Base-by-base conservation (phyloP, 2,329 filamentous ascomycete genomes). In the Xylariaceae sp. region DNA sequence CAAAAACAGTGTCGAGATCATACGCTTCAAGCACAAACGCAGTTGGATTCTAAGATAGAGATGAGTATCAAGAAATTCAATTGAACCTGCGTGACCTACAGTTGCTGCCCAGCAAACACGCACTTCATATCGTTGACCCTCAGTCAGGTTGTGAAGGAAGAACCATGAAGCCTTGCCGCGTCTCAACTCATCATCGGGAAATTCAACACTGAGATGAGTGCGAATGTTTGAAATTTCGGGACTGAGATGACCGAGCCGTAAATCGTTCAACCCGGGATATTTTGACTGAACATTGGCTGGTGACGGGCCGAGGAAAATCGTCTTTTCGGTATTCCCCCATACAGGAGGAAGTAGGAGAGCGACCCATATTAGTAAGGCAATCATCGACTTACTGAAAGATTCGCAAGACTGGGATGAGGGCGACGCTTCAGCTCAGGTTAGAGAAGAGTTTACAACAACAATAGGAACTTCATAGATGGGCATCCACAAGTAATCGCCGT, bases 51-150 rank as follows among this genome's bases (percentile, higher is more conserved):
- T 97, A 55, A 51, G 13, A 53, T 45, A 54, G 59, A 39, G 45
- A 57, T 60, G 39, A 60, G 57, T 62, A 15, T 59, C 15, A 34
- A 49, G 53, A 62, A 58, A 39, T 55, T 44, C 52, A 58, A 41
- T 49, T 55, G 65, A 64, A 65, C 53, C 45, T 60, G 52, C 5
- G 51, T 56, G 37, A 81, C 89, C 75, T 81, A 96, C 93, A 61
- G 88, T 94, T 47, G 94, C 94, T 61, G 91, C 82, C 92, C 93
- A 99, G 76, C 93, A 97, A 61, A 97, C 81, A 57, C 94, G 86
- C 53, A 96, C 82, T 78, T 99, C 94, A 79, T 97, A 97, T 65
- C 92, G 83, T 69, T 88, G 87, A 9, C 85, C 84, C 41, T 84
- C 81, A n/a, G 75, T 79, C 57, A 99, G 79, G 39, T 80, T 77